Percentiles rank a stretch among this genome's conserved stretches.
phyloP scores from a whole-genome alignment of 768 basidiomycete genomes.

The Mycena sanguinolenta region DNA sequence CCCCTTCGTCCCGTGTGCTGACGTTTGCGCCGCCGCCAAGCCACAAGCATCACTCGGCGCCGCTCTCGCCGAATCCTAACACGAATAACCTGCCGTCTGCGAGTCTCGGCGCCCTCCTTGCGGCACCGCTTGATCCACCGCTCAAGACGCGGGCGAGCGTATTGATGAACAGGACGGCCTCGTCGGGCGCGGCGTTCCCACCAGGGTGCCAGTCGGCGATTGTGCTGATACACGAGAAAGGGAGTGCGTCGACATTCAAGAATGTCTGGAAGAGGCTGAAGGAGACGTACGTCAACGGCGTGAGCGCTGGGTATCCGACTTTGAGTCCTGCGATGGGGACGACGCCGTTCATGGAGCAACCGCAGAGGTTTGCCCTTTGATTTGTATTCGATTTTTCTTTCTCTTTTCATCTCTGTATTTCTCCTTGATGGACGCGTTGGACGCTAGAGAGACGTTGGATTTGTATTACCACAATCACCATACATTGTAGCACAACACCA shows the following conservation, averaged over 20 bases:
- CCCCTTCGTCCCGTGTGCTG: slow-evolving; percentile 19
- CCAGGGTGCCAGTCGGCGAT: slow-evolving; percentile 69
- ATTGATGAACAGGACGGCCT: slow-evolving; percentile 39
- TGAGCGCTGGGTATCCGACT: slow-evolving; percentile 47
- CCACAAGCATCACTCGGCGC: slow-evolving; percentile 41
- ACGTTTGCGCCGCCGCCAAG: slow-evolving; percentile 33
- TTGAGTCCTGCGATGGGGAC: slow-evolving; percentile 59
- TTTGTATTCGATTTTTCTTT: not conserved
- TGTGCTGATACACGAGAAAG: slow-evolving; percentile 90
- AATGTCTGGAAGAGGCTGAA: slow-evolving; percentile 79
- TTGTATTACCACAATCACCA: slow-evolving; percentile 23
- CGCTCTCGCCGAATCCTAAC: slow-evolving; percentile 40
- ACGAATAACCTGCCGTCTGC: slow-evolving; percentile 21
- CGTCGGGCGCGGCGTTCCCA: slow-evolving; percentile 47
- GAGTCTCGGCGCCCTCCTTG: slow-evolving; percentile 35
- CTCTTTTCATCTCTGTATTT: not conserved
- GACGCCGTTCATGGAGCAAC: slow-evolving; percentile 58
- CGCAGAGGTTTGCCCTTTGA: slow-evolving; percentile 51
- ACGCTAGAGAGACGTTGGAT: slow-evolving; percentile 1
- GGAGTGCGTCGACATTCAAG: slow-evolving; percentile 89
- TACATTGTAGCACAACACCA: slow-evolving; percentile 24
- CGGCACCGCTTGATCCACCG: slow-evolving; percentile 42
- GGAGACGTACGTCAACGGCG: slow-evolving; percentile 69
- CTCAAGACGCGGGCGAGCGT: slow-evolving; percentile 44
- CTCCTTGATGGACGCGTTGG: not conserved